These are phyloP conservation scores for Caryopteris hybrid DNA, from an alignment of 305 asterid genomes.

Conservation along the genomic window DNA sequence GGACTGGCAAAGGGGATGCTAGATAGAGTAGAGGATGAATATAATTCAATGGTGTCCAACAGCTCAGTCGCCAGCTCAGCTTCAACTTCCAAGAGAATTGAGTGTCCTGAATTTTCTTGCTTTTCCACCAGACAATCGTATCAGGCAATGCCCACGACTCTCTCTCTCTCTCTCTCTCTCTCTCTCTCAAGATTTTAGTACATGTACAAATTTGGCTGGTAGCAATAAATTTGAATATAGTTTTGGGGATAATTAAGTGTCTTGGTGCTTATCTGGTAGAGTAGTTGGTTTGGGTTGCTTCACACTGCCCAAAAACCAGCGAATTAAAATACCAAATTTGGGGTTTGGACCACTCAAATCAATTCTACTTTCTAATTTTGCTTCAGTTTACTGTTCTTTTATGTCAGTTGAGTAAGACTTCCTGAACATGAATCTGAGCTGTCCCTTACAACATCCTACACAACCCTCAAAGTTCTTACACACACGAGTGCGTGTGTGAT, in stretches of 20 bases:
- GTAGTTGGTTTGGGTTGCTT: slow-evolving; percentile 11
- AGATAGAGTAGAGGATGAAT: slow-evolving; percentile 44
- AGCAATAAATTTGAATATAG: slow-evolving; percentile 1
- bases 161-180: slow-evolving; percentile 8
- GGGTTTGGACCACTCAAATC: slow-evolving; percentile 26
- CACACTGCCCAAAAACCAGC: slow-evolving; percentile 26
- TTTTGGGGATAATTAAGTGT: background rate
- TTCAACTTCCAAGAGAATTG: slow-evolving; percentile 55
- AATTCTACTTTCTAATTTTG: no score
- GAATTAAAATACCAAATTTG: slow-evolving; percentile 1
- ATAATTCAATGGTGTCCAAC: slow-evolving; percentile 29
- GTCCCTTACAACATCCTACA: no score
- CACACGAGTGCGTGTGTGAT: no score
- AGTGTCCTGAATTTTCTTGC: slow-evolving; percentile 26
- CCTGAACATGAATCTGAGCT: no score
- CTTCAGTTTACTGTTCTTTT: no score
- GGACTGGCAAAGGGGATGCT: no score
- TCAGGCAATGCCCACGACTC: slow-evolving; percentile 46
- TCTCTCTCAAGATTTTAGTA: no score
- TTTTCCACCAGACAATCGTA: slow-evolving; percentile 23
- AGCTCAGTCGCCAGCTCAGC: slow-evolving; percentile 57
- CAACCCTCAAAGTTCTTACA: no score
- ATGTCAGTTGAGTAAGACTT: no score
- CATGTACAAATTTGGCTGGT: no score
- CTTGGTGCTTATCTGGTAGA: background rate